Evolutionary conservation across 2,329 filamentous ascomycete genomes (phyloP), one percentile per base, ranked within the genome.

Genomic region (Metarhizium album): DNA sequence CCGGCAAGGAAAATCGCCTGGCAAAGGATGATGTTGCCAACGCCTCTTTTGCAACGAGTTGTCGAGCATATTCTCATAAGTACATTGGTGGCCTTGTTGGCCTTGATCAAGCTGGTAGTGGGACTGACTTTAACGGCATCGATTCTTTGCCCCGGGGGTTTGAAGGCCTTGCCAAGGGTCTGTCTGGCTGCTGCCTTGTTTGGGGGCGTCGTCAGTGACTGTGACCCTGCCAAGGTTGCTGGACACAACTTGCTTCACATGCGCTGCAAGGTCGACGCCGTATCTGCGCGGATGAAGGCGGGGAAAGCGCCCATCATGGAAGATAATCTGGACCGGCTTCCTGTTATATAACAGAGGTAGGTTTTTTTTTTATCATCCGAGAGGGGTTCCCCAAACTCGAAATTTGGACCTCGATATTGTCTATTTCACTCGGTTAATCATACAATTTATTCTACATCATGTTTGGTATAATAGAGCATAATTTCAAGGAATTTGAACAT

Each of bases 51-150:
- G 35, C 74, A 75, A 22, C 87, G 90, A 53, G 87, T 95, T 1
- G 88, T 82, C 1, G 75, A 82, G 54, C 91, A 96, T 65, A 84
- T 96, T n/a, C n/a, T n/a, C 54, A 74, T 80, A 55, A 77, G n/a
- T n/a, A 97, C 62, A 90, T 96, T 57, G 91, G 88, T 2, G 73
- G 86, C 45, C 70, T 85, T 31, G 88, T 95, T 53, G 91, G 91
- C 3, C 96, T 86, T 59, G 86, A 90, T 40, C 79, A 95, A 63
- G 89, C 96, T 16, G 91, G 90, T 0, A 68, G 96, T 18, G 91
- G 91, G 0, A 90, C 86, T 48, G 91, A 97, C 65, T 96, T 90
- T 64, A 90, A 96, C 64, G 91, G 81, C 8, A 90, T 90, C 51
- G 62, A 65, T 1, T 65, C 59, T 1, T 82, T 82, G 4, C 89